These are phyloP conservation scores for Pseudocercospora fijiensis DNA, from an alignment of 2,329 filamentous ascomycete species.

Conservation along the genomic window DNA sequence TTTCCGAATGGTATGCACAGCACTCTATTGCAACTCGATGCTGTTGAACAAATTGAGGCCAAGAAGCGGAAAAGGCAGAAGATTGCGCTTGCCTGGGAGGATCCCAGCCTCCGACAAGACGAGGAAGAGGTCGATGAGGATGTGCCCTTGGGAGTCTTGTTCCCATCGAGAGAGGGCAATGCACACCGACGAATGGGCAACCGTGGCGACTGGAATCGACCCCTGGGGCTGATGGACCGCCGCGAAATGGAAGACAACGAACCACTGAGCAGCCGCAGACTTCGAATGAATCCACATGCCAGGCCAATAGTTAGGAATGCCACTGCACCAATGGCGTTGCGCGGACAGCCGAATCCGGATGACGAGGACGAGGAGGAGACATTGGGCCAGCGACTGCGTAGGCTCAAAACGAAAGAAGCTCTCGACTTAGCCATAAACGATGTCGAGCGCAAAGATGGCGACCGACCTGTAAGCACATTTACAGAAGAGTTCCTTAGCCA, in stretches of 20 bases:
- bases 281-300: constrained; percentile 54
- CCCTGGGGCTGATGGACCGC: constrained; percentile 73
- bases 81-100: constrained; percentile 90
- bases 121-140: constrained; percentile 59
- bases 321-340: constrained; percentile 35
- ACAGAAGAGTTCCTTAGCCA: constrained; percentile 67
- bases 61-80: constrained; percentile 71
- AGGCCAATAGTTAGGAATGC: constrained; percentile 11
- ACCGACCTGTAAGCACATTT: constrained; percentile 59
- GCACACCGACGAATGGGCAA: constrained; percentile 49
- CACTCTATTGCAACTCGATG: constrained; percentile 85
- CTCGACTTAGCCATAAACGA: constrained; percentile 46
- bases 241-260: constrained; percentile 90
- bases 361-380: constrained; percentile 57
- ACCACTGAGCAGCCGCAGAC: constrained; percentile 74
- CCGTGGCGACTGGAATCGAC: constrained; percentile 55
- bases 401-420: constrained; percentile 61
- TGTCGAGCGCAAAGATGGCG: constrained; percentile 30
- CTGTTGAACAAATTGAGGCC: constrained; percentile 80
- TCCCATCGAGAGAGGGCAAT: constrained; percentile 57
- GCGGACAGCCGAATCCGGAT: constrained; percentile 30
- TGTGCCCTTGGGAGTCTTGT: constrained; percentile 81
- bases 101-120: constrained; percentile 48
- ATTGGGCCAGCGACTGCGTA: constrained; percentile 63
- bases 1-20: constrained; percentile 80